phyloP scores from a whole-genome alignment of 2,329 filamentous ascomycete species.

The Septoria petroselini region DNA sequence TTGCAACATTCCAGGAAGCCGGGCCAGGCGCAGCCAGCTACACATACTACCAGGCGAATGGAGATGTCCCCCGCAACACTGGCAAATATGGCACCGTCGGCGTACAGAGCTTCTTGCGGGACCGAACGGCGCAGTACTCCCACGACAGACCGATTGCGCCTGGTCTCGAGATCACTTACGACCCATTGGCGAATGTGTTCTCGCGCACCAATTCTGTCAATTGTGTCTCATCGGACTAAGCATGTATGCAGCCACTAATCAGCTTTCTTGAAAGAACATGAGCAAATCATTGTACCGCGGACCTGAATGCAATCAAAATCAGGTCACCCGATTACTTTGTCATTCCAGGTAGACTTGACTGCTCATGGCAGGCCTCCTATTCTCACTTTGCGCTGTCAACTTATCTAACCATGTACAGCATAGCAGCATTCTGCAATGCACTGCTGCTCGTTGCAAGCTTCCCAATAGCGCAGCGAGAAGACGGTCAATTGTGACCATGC shows the following conservation, averaged over 20 bases:
- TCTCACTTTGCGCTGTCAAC: neutral
- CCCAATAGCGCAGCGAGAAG: conserved; percentile 15
- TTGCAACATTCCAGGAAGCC: conserved; percentile 8
- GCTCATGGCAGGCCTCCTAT: neutral
- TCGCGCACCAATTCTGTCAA: conserved; percentile 10
- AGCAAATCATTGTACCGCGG: neutral
- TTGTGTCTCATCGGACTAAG: conserved; percentile 2
- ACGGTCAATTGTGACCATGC: conserved; percentile 25
- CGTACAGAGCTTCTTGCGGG: conserved; percentile 8
- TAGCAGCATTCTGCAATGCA: neutral
- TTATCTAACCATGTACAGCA: neutral
- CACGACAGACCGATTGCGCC: conserved; percentile 3
- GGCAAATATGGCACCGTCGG: conserved; percentile 6
- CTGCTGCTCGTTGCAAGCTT: conserved; percentile 4
- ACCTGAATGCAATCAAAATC: conserved; percentile 1
- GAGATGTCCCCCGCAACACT: conserved; percentile 4
- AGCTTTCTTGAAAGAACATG: conserved; percentile 1
- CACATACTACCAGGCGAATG: conserved; percentile 11
- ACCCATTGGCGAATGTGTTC: conserved; percentile 3
- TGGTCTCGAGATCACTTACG: conserved; percentile 10
- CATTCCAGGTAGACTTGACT: neutral
- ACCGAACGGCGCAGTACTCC: conserved; percentile 3
- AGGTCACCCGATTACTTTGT: neutral
- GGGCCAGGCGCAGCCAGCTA: conserved; percentile 3
- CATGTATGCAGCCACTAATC: neutral